Evolutionary conservation across 139 green algal genomes (phyloP), one percentile per base, ranked within the genome.

Genomic region (Protoeuglena noctilucae): DNA sequence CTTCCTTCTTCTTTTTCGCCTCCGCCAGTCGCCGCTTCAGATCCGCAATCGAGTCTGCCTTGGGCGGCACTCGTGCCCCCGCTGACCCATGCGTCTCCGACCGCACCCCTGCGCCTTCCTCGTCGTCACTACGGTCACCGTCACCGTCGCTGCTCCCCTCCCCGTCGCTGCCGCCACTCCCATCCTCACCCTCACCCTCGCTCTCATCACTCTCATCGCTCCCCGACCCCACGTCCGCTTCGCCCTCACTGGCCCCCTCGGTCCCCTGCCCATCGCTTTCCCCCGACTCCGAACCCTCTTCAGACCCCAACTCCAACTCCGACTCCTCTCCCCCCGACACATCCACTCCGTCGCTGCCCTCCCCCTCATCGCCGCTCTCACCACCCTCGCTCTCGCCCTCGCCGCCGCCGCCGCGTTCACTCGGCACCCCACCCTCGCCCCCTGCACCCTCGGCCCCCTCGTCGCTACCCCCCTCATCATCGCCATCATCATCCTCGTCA

Each of bases 21-120:
- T 40, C 58, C 2, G 61, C 29, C 51, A 70, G 55, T 50, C 51
- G 58, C 43, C 63, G 68, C 56, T 68, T 72, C 31, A 75, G 49
- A 51, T 56, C 46, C 49, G 46, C 39, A 4, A 74, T 53, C 54
- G 63, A 73, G 54, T 34, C 6, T 46, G 5, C 25, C 34, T 21
- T 18, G 40, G 28, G 29, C 28, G 52, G 29, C 25, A 54, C 14
- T 43, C n/a, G 23, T 45, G 29, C 40, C 40, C 53, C 28, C 28
- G 16, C 28, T 48, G 51, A 28, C 16, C n/a, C 46, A 52, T 28
- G 19, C n/a, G n/a, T 52, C 7, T 52, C 46, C 24, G 46, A 7
- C 39, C 39, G 25, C 18, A 63, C 40, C 9, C 40, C 51, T 24
- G 29, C 52, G 51, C 21, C 46, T 34, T 40, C 41, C 17, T 61